Conservation (phyloP, 352 stramenopile genomes). For the Globisporangium alternatum region DNA sequence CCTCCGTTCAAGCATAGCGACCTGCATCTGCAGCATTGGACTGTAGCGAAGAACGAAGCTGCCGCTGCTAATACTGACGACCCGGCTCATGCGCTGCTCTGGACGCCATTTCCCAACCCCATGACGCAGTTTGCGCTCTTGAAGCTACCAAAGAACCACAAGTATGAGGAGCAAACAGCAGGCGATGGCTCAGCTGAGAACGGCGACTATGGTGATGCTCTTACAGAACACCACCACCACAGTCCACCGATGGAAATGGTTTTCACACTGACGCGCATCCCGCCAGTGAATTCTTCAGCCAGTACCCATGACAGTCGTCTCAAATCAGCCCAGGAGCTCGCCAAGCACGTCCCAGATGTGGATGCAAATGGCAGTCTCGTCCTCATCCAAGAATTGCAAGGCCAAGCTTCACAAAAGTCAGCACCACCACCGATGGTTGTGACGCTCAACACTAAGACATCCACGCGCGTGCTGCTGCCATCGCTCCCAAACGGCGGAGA, state of each 20-base stretch:
- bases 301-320: constrained; percentile 16
- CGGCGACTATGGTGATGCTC: no score
- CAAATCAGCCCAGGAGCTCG: constrained; percentile 1
- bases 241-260: constrained; percentile 22
- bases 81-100: constrained; percentile 1
- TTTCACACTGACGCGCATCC: constrained; percentile 38
- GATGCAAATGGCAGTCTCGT: constrained; percentile 49
- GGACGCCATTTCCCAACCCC: constrained; percentile 36
- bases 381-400: constrained; percentile 38
- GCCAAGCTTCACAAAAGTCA: neutral
- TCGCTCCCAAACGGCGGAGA: constrained; percentile 9
- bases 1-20: constrained; percentile 26
- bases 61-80: neutral
- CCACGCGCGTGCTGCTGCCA: constrained; percentile 29
- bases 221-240: neutral
- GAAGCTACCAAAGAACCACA: constrained; percentile 12
- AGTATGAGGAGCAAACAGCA: constrained; percentile 14
- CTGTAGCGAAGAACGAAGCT: constrained; percentile 17
- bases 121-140: constrained; percentile 39
- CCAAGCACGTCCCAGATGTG: constrained; percentile 21
- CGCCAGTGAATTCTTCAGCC: constrained; percentile 11
- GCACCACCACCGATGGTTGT: constrained; percentile 20
- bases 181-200: constrained; percentile 23
- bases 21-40: constrained; percentile 26
- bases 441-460: constrained; percentile 39